phyloP scores from a whole-genome alignment of 768 basidiomycete genomes.

The Terana coerulea region DNA sequence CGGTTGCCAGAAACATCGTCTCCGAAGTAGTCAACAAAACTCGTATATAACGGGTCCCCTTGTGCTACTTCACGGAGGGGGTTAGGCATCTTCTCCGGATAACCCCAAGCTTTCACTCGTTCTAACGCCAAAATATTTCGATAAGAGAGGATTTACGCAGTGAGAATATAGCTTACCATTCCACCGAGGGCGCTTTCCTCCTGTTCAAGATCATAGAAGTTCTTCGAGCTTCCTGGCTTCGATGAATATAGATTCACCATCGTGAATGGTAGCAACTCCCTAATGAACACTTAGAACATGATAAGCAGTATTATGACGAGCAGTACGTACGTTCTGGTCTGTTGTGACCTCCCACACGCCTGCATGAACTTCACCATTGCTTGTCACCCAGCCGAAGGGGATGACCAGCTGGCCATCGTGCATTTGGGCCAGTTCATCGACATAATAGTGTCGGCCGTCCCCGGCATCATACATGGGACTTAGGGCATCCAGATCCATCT shows the following conservation, averaged over 20 bases:
- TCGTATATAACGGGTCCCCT: conserved; percentile 11
- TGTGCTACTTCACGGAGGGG: conserved; percentile 10
- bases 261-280: neutral
- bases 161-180: conserved; percentile 6
- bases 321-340: neutral
- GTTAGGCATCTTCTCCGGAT: conserved; percentile 12
- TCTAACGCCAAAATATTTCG: neutral
- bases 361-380: neutral
- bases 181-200: neutral
- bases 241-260: no score
- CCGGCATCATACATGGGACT: conserved; percentile 13
- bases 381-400: conserved; percentile 15
- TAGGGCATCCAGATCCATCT: conserved; percentile 3
- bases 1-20: no score
- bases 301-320: neutral
- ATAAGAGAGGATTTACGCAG: neutral
- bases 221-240: neutral
- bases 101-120: neutral
- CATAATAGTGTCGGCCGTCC: conserved; percentile 12
- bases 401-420: conserved; percentile 12
- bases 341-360: conserved; percentile 3
- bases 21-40: conserved; percentile 9
- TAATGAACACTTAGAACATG: neutral
- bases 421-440: conserved; percentile 14
- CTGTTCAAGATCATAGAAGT: neutral